These are phyloP conservation scores for Heterobasidion parviporum DNA, from an alignment of 1,284 basidiomycete genomes.

Conservation along the genomic window DNA sequence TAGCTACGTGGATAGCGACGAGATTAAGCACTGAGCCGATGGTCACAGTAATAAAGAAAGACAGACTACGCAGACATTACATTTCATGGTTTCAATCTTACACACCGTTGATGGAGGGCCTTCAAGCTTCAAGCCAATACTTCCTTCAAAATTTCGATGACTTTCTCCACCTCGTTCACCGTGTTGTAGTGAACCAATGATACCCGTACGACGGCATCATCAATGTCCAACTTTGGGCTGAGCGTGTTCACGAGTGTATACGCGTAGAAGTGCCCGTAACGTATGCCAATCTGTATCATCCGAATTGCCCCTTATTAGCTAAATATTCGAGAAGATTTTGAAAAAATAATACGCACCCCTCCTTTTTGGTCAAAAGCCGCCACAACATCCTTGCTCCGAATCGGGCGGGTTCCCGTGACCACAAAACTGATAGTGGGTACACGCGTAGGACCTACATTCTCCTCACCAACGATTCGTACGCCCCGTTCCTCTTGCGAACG, in stretches of 20 bases:
- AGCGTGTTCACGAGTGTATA: constrained; percentile 53
- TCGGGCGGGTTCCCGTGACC: constrained; percentile 43
- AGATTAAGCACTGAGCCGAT: no score
- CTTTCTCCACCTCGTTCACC: constrained; percentile 52
- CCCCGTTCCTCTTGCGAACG: constrained; percentile 38
- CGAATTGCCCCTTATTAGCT: no score
- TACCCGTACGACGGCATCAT: constrained; percentile 67
- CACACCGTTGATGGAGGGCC: neutral
- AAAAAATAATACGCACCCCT: constrained; percentile 37
- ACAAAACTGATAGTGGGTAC: constrained; percentile 72
- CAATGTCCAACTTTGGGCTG: constrained; percentile 43
- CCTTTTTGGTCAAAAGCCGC: constrained; percentile 49
- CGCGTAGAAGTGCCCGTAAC: constrained; percentile 76
- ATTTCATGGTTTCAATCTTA: neutral
- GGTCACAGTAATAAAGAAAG: no score
- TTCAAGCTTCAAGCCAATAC: constrained; percentile 19
- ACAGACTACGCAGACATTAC: no score
- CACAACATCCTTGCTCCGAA: constrained; percentile 59
- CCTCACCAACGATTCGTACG: constrained; percentile 60
- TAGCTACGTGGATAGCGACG: no score
- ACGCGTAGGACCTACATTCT: constrained; percentile 31
- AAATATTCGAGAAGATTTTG: neutral
- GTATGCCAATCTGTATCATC: constrained; percentile 54
- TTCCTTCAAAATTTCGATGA: constrained; percentile 47
- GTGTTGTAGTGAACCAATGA: constrained; percentile 82